Evolutionary conservation across 352 stramenopile species (phyloP).

Genomic region (Phytophthora pistaciae): DNA sequence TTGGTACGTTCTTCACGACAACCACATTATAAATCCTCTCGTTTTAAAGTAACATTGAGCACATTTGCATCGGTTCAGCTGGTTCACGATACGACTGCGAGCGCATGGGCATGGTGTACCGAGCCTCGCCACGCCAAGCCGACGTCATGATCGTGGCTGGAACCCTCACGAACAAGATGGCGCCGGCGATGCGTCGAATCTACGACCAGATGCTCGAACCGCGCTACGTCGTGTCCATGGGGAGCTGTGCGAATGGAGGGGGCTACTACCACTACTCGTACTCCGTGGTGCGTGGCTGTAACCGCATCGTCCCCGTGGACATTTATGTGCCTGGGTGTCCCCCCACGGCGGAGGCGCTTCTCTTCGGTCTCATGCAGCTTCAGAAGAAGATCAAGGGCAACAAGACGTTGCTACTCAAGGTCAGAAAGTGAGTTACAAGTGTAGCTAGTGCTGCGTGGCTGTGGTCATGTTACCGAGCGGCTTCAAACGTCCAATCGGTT

Average conservation of each 20-base stretch:
- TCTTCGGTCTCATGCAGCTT: slow-evolving; percentile 27
- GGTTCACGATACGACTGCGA: slow-evolving; percentile 96
- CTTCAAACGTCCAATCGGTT: slow-evolving; percentile 8
- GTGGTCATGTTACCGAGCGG: slow-evolving; percentile 1
- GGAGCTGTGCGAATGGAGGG: slow-evolving; percentile 97
- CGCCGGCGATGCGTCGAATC: slow-evolving; percentile 95
- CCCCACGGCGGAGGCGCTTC: slow-evolving; percentile 16
- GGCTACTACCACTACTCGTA: slow-evolving; percentile 96
- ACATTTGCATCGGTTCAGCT: slow-evolving; percentile 32
- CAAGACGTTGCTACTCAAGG: slow-evolving; percentile 23
- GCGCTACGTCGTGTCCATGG: slow-evolving; percentile 98
- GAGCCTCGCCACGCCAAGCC: slow-evolving; percentile 92
- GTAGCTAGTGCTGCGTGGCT: slow-evolving; percentile 1
- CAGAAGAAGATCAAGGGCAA: slow-evolving; percentile 25
- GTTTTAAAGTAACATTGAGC: background rate
- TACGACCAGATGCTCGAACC: slow-evolving; percentile 99
- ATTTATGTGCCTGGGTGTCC: slow-evolving; percentile 99
- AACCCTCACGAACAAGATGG: slow-evolving; percentile 99
- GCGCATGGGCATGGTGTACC: slow-evolving; percentile 98
- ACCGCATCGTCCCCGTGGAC: slow-evolving; percentile 98
- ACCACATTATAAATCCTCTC: background rate
- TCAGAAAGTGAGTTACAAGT: slow-evolving; percentile 17
- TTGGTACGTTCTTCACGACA: background rate
- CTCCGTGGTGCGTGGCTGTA: slow-evolving; percentile 95
- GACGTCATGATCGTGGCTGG: slow-evolving; percentile 99